Conservation (phyloP, 2,329 filamentous ascomycete species). For the Nothopassalora personata region DNA sequence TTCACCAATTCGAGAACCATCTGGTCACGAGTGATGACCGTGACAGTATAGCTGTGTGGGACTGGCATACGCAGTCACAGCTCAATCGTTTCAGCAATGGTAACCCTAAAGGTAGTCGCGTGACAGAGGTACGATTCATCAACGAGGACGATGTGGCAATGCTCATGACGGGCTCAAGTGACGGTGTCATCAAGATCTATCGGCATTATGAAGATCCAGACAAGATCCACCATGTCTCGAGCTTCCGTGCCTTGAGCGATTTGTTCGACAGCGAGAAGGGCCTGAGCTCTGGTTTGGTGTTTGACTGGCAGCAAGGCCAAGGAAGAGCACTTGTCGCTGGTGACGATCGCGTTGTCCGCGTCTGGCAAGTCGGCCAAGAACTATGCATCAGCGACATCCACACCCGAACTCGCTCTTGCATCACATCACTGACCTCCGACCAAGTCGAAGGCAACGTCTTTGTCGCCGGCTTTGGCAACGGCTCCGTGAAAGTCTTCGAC, state of each 20-base stretch:
- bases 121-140: constrained; percentile 94
- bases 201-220: constrained; percentile 78
- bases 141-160: constrained; percentile 97
- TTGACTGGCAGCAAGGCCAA: constrained; percentile 98
- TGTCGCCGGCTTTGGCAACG: constrained; percentile 92
- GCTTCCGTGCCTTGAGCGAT: constrained; percentile 88
- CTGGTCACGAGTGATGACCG: constrained; percentile 88
- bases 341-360: constrained; percentile 88
- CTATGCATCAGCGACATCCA: constrained; percentile 90
- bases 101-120: constrained; percentile 83
- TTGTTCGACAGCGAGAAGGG: constrained; percentile 82
- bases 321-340: constrained; percentile 92
- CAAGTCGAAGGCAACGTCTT: constrained; percentile 97
- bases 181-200: constrained; percentile 90
- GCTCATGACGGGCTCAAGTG: constrained; percentile 89
- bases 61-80: constrained; percentile 74
- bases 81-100: constrained; percentile 88
- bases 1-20: constrained; percentile 97
- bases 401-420: constrained; percentile 87
- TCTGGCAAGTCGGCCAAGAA: constrained; percentile 94
- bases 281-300: constrained; percentile 82
- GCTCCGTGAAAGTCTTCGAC: constrained; percentile 89
- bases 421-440: constrained; percentile 92
- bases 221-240: constrained; percentile 76
- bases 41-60: constrained; percentile 84